Percentiles rank a stretch among this genome's conserved stretches.
These are phyloP conservation scores for Tylopilus plumbeoviolaceoides DNA, from an alignment of 768 basidiomycete genomes.

Conservation along the genomic window DNA sequence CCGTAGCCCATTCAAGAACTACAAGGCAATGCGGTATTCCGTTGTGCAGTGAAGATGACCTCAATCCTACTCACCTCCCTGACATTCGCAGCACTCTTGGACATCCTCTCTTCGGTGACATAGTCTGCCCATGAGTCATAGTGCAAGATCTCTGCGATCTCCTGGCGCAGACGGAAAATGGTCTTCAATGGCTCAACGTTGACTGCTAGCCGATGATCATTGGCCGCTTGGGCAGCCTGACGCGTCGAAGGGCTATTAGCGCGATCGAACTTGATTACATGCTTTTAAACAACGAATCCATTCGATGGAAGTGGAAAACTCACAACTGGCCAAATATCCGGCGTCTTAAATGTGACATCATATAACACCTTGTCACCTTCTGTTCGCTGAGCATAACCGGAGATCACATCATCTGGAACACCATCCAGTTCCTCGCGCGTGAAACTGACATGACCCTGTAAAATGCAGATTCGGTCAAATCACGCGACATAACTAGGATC, in stretches of 20 bases:
- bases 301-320: conserved; percentile 17
- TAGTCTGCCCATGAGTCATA: conserved; percentile 84
- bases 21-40: not conserved
- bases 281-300: not conserved
- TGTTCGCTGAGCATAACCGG: conserved; percentile 64
- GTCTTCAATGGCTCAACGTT: conserved; percentile 71
- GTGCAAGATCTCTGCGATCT: conserved; percentile 60
- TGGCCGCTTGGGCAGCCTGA: conserved; percentile 54
- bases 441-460: conserved; percentile 58
- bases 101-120: conserved; percentile 79
- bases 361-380: conserved; percentile 55
- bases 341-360: conserved; percentile 76
- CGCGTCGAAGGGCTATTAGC: conserved; percentile 68
- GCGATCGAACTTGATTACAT: conserved; percentile 58
- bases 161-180: conserved; percentile 63
- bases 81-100: conserved; percentile 61
- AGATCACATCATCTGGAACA: conserved; percentile 72
- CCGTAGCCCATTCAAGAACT: conserved; percentile 78
- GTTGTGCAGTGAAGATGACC: not conserved
- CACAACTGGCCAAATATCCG: conserved; percentile 75
- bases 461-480: not conserved
- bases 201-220: conserved; percentile 59
- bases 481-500: not conserved
- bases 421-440: conserved; percentile 73
- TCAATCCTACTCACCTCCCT: conserved; percentile 39